Conservation (phyloP, 2,329 filamentous ascomycete genomes). For the Chaetoscypha palmicola region DNA sequence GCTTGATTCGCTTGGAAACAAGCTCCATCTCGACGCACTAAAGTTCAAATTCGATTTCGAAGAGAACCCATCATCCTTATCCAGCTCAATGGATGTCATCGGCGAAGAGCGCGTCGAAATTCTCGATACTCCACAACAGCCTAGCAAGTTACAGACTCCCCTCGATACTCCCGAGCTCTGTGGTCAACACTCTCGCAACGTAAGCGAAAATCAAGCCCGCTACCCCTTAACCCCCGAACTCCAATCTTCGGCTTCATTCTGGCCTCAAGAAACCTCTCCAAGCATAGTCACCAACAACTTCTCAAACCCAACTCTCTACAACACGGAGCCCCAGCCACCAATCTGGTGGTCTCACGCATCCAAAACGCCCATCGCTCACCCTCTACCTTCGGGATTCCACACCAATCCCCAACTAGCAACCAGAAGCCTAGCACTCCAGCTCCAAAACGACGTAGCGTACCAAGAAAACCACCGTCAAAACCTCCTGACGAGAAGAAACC, state of each 20-base stretch:
- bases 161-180: slow-evolving; percentile 23
- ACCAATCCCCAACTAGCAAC: slow-evolving; percentile 24
- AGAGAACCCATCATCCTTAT: slow-evolving; percentile 36
- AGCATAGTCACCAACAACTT: slow-evolving; percentile 5
- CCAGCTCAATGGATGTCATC: slow-evolving; percentile 15
- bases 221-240: slow-evolving; percentile 25
- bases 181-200: slow-evolving; percentile 17
- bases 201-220: slow-evolving; percentile 15
- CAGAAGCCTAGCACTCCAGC: slow-evolving; percentile 25
- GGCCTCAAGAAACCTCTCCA: slow-evolving; percentile 18
- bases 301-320: slow-evolving; percentile 5
- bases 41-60: slow-evolving; percentile 43
- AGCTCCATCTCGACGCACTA: slow-evolving; percentile 35
- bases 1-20: slow-evolving; percentile 44
- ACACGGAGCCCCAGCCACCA: slow-evolving; percentile 16
- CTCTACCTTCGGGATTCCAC: slow-evolving; percentile 22
- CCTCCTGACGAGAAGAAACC: not conserved
- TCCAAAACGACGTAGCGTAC: slow-evolving; percentile 26
- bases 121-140: not conserved
- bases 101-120: not conserved
- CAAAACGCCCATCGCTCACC: slow-evolving; percentile 23
- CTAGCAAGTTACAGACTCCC: slow-evolving; percentile 20
- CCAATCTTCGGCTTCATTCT: slow-evolving; percentile 18
- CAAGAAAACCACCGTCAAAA: slow-evolving; percentile 13
- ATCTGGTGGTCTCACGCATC: slow-evolving; percentile 29